Evolutionary conservation across 192 early-diverging fungal species (phyloP).

Genomic region (Phycomyces nitens): DNA sequence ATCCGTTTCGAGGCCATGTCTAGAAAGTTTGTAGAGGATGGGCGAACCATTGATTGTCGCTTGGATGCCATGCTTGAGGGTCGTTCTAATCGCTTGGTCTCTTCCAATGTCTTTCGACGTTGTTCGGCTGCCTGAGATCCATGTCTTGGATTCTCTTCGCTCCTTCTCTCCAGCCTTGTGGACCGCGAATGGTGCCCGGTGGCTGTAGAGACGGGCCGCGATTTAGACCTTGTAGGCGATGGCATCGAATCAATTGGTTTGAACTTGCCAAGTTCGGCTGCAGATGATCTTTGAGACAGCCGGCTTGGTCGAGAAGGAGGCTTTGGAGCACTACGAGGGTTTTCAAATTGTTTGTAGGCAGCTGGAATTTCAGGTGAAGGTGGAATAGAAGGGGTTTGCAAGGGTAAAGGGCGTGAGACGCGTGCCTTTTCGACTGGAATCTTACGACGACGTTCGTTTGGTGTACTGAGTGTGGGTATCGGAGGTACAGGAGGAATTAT

Average conservation of each 20-base stretch:
- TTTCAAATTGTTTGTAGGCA: slow-evolving; percentile 3
- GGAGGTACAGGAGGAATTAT: slow-evolving; percentile 6
- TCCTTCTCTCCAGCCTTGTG: neutral
- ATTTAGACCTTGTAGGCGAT: too few species aligned
- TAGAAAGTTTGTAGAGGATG: neutral
- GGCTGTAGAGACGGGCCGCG: slow-evolving; percentile 9
- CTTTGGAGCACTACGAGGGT: slow-evolving; percentile 5
- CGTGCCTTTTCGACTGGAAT: neutral
- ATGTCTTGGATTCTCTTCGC: neutral
- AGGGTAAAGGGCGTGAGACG: neutral
- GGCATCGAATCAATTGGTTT: too few species aligned
- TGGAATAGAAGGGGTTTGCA: neutral
- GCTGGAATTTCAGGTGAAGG: neutral
- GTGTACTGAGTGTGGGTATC: neutral
- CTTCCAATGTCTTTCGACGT: neutral
- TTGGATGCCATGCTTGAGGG: slow-evolving; percentile 29
- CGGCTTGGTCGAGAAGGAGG: slow-evolving; percentile 9
- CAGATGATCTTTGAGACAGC: too few species aligned
- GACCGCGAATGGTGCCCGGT: slow-evolving; percentile 8
- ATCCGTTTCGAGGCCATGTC: too few species aligned
- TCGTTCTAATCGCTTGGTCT: slow-evolving; percentile 7
- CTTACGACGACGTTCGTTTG: neutral
- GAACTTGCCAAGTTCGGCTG: too few species aligned
- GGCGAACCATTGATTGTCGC: slow-evolving; percentile 15
- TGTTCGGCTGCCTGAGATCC: neutral